Evolutionary conservation across 2,329 filamentous ascomycete genomes (phyloP), one percentile per base, ranked within the genome.

Genomic region (Xylaria polymorpha): DNA sequence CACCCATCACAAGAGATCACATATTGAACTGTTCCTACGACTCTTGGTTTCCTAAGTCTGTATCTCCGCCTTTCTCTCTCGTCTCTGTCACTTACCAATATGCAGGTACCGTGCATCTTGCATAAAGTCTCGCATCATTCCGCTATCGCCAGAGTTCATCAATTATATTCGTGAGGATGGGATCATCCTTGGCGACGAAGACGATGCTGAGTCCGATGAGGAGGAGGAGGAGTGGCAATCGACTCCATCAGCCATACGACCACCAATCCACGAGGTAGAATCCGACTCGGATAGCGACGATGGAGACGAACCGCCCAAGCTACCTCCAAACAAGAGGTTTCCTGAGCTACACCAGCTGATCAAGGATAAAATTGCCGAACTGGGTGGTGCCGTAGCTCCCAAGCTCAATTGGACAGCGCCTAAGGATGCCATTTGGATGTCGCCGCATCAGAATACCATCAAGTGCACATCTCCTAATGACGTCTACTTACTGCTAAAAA

Each of bases 331-430:
- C 78, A 76, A 84, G 74, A 83, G 87, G 44, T 90, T 93, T 81
- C 81, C 90, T 9, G 91, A 93, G 43, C 87, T 94, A 1, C 96
- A 99, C 80, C 84, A 89, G 53, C 81, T 87, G 66, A 94, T 99
- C 79, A 91, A 91, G 78, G 84, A 88, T 29, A 92, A 88, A 50
- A 98, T 99, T 71, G 81, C 85, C 14, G 92, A 94, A 74, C 87
- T 98, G 0, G 94, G 93, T 18, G 95, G 95, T 68, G 89, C 91
- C 69, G 94, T 97, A 9, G 91, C 92, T 1, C 96, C 96, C 0
- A 99, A 99, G 81, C 84, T 99, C 56, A 98, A 98, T 83, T 99
- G 96, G 96, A 98, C 94, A 6, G 91, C 94, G 4, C 96, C 96
- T 4, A 97, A 98, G 80, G 96, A 99, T 78, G 96, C 96, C 9